Base-by-base conservation (phyloP, 2,329 filamentous ascomycete genomes). In the Fusarium albidum region DNA sequence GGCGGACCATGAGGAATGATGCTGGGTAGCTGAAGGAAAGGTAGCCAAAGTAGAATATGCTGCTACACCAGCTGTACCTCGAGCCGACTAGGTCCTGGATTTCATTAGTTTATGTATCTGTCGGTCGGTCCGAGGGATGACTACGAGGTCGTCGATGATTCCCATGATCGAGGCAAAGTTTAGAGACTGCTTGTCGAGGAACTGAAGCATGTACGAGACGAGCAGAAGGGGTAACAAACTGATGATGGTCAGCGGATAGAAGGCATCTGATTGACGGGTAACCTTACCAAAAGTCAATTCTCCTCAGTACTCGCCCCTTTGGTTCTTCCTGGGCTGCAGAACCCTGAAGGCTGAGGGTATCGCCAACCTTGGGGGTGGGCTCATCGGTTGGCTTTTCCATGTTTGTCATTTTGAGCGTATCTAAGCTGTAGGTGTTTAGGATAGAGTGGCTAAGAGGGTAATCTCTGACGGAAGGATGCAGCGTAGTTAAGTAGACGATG, bases 101-200 rank as follows among this genome's bases (percentile, higher is more conserved):
- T 0, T 4, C 11, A 39, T 64, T 1, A 64, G 54, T 13, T 5
- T 1, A 9, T 9, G 14, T 12, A 3, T 11, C 1, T 15, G 0
- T 2, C 2, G 10, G 3, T 3, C 0, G 13, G 1, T 17, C 1
- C 1, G 1, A 1, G 4, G 1, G 3, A 0, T 4, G 38, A 51
- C 28, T 3, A 64, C 61, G 7, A 65, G 13, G 9, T 65, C 59
- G 0, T 59, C 49, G 7, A 65, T 65, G 9, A 65, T 61, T 4
- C 62, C 62, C 62, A 65, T 65, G 13, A 65, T 65, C 0, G 62
- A 65, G 2, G 63, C 33, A 49, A 65, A 65, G 40, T 65, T 65
- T 3, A 65, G 29, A 0, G 63, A 65, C 12, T 65, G 62, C 18
- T 65, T 65, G 8, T 65, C 63, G 8, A 65, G 63, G 6, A 65